Evolutionary conservation across 306 rosid genomes (phyloP).

Genomic region (Abrus pulchellus): DNA sequence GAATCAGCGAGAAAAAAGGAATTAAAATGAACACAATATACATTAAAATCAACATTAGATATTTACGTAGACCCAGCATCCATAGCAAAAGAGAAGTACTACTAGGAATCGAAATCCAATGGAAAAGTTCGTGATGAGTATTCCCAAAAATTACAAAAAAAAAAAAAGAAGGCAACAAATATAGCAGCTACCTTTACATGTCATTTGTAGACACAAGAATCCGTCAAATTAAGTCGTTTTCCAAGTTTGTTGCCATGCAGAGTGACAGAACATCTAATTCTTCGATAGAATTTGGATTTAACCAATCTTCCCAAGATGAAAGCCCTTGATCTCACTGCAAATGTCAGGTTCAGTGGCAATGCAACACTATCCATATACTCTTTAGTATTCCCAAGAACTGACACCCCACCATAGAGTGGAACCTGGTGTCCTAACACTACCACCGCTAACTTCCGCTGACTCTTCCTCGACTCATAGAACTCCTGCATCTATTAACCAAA

Average conservation of each 20-base stretch:
- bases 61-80: neutral
- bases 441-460: conserved; percentile 56
- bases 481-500: conserved; percentile 55
- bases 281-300: conserved; percentile 74
- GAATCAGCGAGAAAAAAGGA: neutral
- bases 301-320: conserved; percentile 80
- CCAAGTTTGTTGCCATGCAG: conserved; percentile 72
- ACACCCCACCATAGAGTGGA: conserved; percentile 82
- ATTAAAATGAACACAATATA: neutral
- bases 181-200: neutral
- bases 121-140: neutral
- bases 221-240: conserved; percentile 61
- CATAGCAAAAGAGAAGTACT: neutral
- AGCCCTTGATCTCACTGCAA: conserved; percentile 85
- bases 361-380: conserved; percentile 51
- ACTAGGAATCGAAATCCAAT: neutral
- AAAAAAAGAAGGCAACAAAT: neutral
- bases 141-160: neutral
- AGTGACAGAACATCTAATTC: conserved; percentile 73
- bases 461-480: conserved; percentile 74
- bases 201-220: conserved; percentile 72
- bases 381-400: conserved; percentile 52
- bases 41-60: conserved; percentile 4
- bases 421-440: conserved; percentile 73
- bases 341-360: conserved; percentile 77